Conservation (phyloP, 768 basidiomycete species). For the Pleurotus cornucopiae region DNA sequence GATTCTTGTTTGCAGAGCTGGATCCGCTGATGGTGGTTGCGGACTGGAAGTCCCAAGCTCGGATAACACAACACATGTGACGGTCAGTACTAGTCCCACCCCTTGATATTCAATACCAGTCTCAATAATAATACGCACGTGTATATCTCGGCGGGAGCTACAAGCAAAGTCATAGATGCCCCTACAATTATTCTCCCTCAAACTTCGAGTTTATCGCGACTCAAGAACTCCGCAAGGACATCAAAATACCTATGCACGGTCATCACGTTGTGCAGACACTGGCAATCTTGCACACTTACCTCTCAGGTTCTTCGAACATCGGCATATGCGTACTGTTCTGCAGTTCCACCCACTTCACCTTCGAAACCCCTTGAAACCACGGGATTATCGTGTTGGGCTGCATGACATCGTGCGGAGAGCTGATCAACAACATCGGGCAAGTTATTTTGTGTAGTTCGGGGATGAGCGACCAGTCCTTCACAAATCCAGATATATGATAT, state of each 20-base stretch:
- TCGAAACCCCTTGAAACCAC: conserved; percentile 21
- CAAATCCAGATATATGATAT: conserved; percentile 23
- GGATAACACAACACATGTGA: too few relatives aligned
- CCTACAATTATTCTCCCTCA: too few relatives aligned
- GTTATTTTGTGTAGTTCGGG: conserved; percentile 17
- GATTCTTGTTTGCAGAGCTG: too few relatives aligned
- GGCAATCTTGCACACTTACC: conserved; percentile 7
- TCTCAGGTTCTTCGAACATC: conserved; percentile 18
- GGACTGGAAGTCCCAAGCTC: too few relatives aligned
- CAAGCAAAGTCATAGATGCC: too few relatives aligned
- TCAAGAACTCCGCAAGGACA: not conserved
- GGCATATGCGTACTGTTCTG: conserved; percentile 23
- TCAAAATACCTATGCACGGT: not conserved
- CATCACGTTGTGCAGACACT: not conserved
- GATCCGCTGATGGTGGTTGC: too few relatives aligned
- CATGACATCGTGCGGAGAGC: conserved; percentile 18
- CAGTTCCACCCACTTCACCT: conserved; percentile 30
- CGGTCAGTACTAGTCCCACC: too few relatives aligned
- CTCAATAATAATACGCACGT: too few relatives aligned
- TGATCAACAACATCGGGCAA: conserved; percentile 18
- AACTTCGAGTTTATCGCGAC: not conserved
- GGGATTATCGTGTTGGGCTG: conserved; percentile 16
- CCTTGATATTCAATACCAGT: too few relatives aligned
- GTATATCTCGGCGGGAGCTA: too few relatives aligned
- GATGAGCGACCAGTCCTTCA: conserved; percentile 19